A percentile compares a stretch with the other conserved stretches of the same genome.
These are phyloP conservation scores for Kazachstania viticola DNA, from an alignment of 805 yeast species.

Conservation along the genomic window DNA sequence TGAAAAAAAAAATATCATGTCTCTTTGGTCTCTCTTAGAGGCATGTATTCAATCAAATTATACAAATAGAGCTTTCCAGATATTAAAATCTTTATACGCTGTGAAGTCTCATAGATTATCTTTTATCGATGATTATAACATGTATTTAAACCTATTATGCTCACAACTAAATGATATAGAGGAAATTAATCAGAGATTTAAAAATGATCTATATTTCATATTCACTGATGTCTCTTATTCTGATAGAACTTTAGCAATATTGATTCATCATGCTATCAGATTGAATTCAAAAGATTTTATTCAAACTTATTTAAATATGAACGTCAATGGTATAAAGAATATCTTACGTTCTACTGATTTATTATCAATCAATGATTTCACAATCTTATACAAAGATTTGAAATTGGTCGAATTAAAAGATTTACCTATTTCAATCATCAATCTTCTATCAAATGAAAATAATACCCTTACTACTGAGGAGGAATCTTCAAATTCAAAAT, in stretches of 20 bases:
- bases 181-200: constrained; percentile 29
- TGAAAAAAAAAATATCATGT: constrained; percentile 24
- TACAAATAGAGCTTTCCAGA: constrained; percentile 56
- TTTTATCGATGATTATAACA: constrained; percentile 57
- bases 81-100: constrained; percentile 50
- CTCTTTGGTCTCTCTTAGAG: constrained; percentile 67
- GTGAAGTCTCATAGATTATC: constrained; percentile 33
- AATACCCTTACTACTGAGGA: no score
- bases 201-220: constrained; percentile 30
- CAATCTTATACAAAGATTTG: constrained; percentile 28
- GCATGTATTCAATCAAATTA: constrained; percentile 62
- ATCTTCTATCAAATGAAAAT: background rate
- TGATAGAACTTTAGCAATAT: constrained; percentile 49
- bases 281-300: constrained; percentile 2
- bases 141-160: constrained; percentile 34
- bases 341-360: constrained; percentile 19
- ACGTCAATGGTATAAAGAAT: constrained; percentile 7
- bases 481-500: background rate
- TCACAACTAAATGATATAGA: constrained; percentile 21
- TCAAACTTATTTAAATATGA: constrained; percentile 15
- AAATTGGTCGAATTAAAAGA: constrained; percentile 23
- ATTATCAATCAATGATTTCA: constrained; percentile 22
- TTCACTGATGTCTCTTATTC: constrained; percentile 32
- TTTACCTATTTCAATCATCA: constrained; percentile 16
- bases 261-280: constrained; percentile 36